These are phyloP conservation scores for Hyaloscypha variabilis DNA, from an alignment of 495 filamentous ascomycete species.

Conservation along the genomic window DNA sequence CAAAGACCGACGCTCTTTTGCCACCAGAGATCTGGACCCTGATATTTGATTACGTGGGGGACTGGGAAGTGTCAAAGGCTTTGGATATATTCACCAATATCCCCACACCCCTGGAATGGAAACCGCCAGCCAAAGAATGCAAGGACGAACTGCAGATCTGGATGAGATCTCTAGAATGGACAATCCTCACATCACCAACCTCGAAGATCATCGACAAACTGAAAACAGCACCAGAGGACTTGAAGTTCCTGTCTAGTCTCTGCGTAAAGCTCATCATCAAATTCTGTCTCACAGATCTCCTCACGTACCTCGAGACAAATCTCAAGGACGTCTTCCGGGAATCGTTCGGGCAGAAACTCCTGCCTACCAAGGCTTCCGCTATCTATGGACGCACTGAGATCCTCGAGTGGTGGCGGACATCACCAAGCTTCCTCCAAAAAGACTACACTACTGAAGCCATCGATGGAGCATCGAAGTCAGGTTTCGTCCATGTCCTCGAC, in stretches of 20 bases:
- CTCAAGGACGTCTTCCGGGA: constrained; percentile 80
- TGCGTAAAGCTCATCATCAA: constrained; percentile 90
- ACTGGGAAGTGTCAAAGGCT: constrained; percentile 87
- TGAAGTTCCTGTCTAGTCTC: constrained; percentile 74
- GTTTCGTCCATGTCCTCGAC: constrained; percentile 81
- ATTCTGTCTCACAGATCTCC: constrained; percentile 72
- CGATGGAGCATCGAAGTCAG: constrained; percentile 81
- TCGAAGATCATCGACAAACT: constrained; percentile 65
- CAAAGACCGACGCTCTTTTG: constrained; percentile 40
- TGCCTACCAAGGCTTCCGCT: constrained; percentile 82
- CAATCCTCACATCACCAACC: constrained; percentile 73
- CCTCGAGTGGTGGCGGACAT: constrained; percentile 85
- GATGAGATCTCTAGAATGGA: constrained; percentile 72
- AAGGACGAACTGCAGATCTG: constrained; percentile 55
- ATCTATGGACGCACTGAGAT: constrained; percentile 85
- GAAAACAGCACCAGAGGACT: constrained; percentile 64
- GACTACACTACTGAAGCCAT: constrained; percentile 74
- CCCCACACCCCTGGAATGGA: constrained; percentile 74
- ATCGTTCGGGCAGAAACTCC: constrained; percentile 77
- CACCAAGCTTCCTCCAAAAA: constrained; percentile 76
- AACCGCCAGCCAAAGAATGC: constrained; percentile 39
- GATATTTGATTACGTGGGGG: constrained; percentile 78
- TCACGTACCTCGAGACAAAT: constrained; percentile 78
- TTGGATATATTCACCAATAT: constrained; percentile 79
- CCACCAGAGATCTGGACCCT: constrained; percentile 89